A percentile compares a stretch with the other conserved stretches of the same genome.
Evolutionary conservation across 345 rosid species (phyloP).

Genomic region (Eucalyptus viminalis): DNA sequence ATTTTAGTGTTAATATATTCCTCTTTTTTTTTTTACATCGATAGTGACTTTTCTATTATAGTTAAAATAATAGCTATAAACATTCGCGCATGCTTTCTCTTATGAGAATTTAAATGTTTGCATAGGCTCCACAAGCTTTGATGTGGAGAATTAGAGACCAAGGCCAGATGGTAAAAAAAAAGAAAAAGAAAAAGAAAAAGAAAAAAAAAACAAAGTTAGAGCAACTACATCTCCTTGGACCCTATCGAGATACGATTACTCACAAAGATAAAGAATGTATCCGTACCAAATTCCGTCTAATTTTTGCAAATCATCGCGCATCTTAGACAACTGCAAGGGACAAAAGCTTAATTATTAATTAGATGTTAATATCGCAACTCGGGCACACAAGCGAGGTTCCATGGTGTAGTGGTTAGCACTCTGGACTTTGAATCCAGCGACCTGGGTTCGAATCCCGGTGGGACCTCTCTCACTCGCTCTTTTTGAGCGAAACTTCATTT

Average conservation of each 20-base stretch:
- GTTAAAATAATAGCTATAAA: neutral
- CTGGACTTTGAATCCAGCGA: conserved; percentile 99
- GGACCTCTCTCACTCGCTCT: conserved; percentile 20
- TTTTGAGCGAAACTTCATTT: neutral
- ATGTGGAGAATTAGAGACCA: neutral
- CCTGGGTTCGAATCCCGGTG: conserved; percentile 97
- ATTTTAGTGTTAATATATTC: neutral
- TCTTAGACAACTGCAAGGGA: neutral
- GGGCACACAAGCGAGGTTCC: conserved; percentile 15
- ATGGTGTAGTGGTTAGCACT: conserved; percentile 99
- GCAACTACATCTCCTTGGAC: neutral
- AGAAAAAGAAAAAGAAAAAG: rapidly evolving
- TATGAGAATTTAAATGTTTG: neutral
- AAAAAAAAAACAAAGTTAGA: neutral
- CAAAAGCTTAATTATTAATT: neutral
- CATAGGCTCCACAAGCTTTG: neutral
- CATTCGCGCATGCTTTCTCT: rapidly evolving
- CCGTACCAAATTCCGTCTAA: neutral
- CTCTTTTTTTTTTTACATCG: neutral
- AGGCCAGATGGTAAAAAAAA: too few relatives aligned
- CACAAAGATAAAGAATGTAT: neutral
- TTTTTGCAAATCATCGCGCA: neutral
- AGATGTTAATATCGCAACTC: rapidly evolving
- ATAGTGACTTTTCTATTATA: neutral
- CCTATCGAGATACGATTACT: neutral